Base-by-base conservation (phyloP, 495 filamentous ascomycete species). In the Amphirosellinia nigrospora region DNA sequence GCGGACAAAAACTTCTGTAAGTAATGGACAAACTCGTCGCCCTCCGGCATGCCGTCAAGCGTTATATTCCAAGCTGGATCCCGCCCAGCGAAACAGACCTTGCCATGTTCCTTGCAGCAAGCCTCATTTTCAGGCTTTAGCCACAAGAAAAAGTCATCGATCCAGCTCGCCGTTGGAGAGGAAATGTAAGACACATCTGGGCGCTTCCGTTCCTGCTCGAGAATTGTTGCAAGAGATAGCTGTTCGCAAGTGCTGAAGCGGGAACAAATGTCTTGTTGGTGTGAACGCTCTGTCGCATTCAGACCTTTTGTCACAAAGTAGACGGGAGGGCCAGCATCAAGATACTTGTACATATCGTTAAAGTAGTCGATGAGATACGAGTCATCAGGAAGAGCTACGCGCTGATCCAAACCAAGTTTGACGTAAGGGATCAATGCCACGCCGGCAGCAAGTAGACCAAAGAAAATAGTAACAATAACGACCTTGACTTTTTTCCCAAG, bases 141-240 rank as follows among this genome's bases (percentile, higher is more conserved):
- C 96, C 96, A 99, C 70, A 92, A 88, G 80, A 98, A 92, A 79
- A 92, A 97, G 75, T 99, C 96, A 77, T 99, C 96, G 36, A 99
- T 85, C 96, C 96, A 99, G 77, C 92, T 97, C 23, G 96, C 96
- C 6, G 94, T 89, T 0, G 94, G 89, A n/a, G 93, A 90, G n/a
- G 92, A 84, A 70, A 99, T 92, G 79, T 96, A 98, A 3, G 94
- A 97, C 5, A 93, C 86, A n/a, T 95, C 86, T 0, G 94, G 85
- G 19, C 96, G 87, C 80, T 97, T 98, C 4, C 95, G 89, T 81
- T 99, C 96, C 77, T 92, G 91, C 74, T 98, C 96, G 8, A 99
- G 83, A 2, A 97, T 85, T 73, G 96, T 98, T 34, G 92, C 88
- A 11, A 98, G 84, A 8, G 94, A 97, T 66, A 91, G 87, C 55